Evolutionary conservation across 345 rosid genomes (phyloP).

Genomic region (Arabidopsis arenosa): DNA sequence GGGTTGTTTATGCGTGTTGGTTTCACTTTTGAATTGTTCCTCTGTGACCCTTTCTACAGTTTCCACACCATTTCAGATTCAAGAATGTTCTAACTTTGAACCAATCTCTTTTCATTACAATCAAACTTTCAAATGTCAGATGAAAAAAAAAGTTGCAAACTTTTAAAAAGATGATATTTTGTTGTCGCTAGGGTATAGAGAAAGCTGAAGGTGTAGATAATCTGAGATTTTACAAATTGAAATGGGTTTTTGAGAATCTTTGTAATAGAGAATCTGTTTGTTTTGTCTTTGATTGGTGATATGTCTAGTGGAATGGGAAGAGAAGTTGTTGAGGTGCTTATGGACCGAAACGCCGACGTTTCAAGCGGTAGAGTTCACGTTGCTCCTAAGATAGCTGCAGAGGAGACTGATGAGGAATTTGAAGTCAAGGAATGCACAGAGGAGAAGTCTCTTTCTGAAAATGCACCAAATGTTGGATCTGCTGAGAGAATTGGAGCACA

Average conservation of each 20-base stretch:
- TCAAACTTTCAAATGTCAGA: slow-evolving; percentile 6
- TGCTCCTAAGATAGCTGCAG: slow-evolving; percentile 60
- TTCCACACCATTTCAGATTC: slow-evolving; percentile 30
- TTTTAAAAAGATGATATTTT: slow-evolving; percentile 6
- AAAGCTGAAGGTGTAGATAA: slow-evolving; percentile 13
- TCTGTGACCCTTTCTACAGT: slow-evolving; percentile 6
- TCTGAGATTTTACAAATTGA: slow-evolving; percentile 59
- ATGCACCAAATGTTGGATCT: slow-evolving; percentile 26
- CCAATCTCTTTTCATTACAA: slow-evolving; percentile 7
- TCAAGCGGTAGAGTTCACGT: slow-evolving; percentile 52
- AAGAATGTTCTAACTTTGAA: slow-evolving; percentile 26
- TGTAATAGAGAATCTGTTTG: too few relatives aligned
- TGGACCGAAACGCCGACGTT: slow-evolving; percentile 66
- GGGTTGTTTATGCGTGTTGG: slow-evolving; percentile 38
- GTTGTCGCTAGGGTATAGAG: slow-evolving; percentile 3
- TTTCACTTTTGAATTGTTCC: slow-evolving; percentile 41
- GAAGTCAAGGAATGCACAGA: slow-evolving; percentile 64
- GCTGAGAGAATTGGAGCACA: slow-evolving; percentile 31
- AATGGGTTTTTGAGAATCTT: slow-evolving; percentile 10
- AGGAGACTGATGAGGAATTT: slow-evolving; percentile 56
- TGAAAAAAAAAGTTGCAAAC: slow-evolving; percentile 3
- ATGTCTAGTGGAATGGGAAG: slow-evolving; percentile 80
- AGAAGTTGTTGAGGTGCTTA: slow-evolving; percentile 60
- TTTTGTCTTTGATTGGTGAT: neutral
- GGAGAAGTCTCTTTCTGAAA: slow-evolving; percentile 37